Base-by-base conservation (phyloP, 768 basidiomycete genomes). In the Xerocomellus amylosporus region DNA sequence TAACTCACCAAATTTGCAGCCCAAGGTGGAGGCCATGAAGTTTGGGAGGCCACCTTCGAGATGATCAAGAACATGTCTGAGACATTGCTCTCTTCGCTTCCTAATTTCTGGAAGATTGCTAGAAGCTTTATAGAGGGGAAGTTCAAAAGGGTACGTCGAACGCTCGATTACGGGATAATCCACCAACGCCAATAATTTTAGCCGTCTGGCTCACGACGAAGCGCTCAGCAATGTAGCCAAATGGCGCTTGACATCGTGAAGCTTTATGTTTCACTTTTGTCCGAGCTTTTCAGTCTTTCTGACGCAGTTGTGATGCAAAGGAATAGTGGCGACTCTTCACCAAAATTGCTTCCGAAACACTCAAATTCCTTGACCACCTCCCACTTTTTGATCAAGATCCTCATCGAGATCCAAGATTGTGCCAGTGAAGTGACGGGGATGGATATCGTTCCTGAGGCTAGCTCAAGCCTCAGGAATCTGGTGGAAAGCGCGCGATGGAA, bases 51-150 rank as follows among this genome's bases (percentile, higher is more conserved):
- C 2, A 82, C 89, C 26, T 76, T 84, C 47, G 81, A 85, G 38
- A 77, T 98, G 76, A 84, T 93, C 46, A 94, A 93, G 74, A 85
- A 79, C 60, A 68, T 93, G n/a, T 93, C 92, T 4, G 95, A 98
- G 67, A 82, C 82, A 38, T 80, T 98, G 70, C 70, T 94, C 13
- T 77, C 86, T n/a, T 81, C 88, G 2, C 79, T 99, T 22, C 94
- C 96, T 14, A 91, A 82, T 63, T 98, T 98, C 73, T 96, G 93
- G 93, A 88, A 86, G 66, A 90, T 99, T 45, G 87, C 90, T 2
- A 90, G 84, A 70, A 85, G 82, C 22, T 96, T 94, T 65, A 85
- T 95, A 74, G 94, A 97, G 40, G 96, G 97, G 5, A 93, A 90
- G 70, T 94, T 90, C 68, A 88, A 85, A 69, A 93, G 87, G 80